Conservation (phyloP, 2,329 filamentous ascomycete species). For the Fonsecaea pedrosoi region DNA sequence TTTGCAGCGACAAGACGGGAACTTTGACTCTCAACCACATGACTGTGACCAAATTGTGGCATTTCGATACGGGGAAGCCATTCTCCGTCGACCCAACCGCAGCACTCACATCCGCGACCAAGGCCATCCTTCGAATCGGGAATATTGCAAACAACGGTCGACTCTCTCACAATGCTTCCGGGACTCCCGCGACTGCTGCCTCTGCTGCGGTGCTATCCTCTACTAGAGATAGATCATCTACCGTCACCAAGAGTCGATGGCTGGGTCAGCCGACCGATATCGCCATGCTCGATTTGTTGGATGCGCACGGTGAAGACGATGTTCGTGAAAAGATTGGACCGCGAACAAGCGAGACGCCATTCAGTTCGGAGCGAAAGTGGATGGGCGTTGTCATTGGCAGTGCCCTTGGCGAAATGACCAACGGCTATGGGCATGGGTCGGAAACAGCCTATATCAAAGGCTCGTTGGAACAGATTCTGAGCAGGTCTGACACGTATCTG, state of each 20-base stretch:
- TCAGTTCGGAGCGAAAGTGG: conserved; percentile 98
- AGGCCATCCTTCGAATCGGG: conserved; percentile 84
- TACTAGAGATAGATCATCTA: conserved; percentile 68
- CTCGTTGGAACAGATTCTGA: conserved; percentile 83
- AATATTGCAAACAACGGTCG: conserved; percentile 97
- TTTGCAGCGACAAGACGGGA: conserved; percentile 98
- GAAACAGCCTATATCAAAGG: conserved; percentile 96
- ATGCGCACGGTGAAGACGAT: conserved; percentile 90
- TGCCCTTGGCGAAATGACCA: conserved; percentile 52
- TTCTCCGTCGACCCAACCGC: conserved; percentile 64
- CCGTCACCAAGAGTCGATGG: conserved; percentile 81
- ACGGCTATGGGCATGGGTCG: conserved; percentile 64
- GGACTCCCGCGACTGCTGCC: conserved; percentile 71
- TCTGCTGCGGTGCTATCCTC: conserved; percentile 85
- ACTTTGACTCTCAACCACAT: conserved; percentile 98
- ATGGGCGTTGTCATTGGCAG: conserved; percentile 90
- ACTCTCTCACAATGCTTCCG: conserved; percentile 74
- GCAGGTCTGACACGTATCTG: conserved; percentile 88
- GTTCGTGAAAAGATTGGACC: conserved; percentile 83
- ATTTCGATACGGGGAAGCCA: conserved; percentile 72
- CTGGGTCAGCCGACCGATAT: conserved; percentile 97
- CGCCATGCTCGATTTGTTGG: conserved; percentile 91
- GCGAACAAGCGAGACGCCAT: conserved; percentile 84
- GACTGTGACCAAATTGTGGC: conserved; percentile 97
- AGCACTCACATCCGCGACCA: conserved; percentile 72